Base-by-base conservation (phyloP, 2,329 filamentous ascomycete species). In the Biscogniauxia marginata region DNA sequence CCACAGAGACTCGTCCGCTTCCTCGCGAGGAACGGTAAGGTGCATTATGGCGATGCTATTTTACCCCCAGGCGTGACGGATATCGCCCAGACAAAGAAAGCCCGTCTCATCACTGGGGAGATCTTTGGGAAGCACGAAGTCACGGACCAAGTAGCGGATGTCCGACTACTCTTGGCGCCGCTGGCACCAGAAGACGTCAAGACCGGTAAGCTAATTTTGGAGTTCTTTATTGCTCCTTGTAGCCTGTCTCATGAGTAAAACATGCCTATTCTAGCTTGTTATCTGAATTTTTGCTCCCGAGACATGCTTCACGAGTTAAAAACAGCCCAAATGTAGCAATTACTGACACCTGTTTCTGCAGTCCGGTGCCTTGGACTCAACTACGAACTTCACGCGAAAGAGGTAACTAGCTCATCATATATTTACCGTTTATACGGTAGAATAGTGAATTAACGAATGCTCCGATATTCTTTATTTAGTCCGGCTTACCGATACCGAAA, bases 21-120 rank as follows among this genome's bases (percentile, higher is more conserved):
- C 74, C 80, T 90, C 7, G 85, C 87, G 65, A 84, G 81, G 64
- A 86, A 91, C 66, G 88, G 88, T 69, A 78, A 79, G 54, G 81
- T 83, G 34, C 88, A 90, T 73, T 90, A 90, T 62, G 89, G 89
- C 63, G 87, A 92, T 73, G 88, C 89, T 58, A 84, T 91, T 54
- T 80, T 91, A 19, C 85, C 86, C 3, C 52, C 72, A 0, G 85
- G 84, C 19, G 74, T 80, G 43, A 82, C 71, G 49, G 85, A 90
- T 65, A 79, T 90, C 60, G 75, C 82, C 57, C 80, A 84, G 73
- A 79, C 82, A 1, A 83, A 76, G 50, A 78, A 82, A 64, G 88
- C 88, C 20, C 81, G 75, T 50, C 76, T 90, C 49, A 84, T 90
- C 61, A 75, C 75, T 18, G 88, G 88, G 39, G 79, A 86, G 62